A percentile compares a stretch with the other conserved stretches of the same genome.
Conservation (phyloP, 371 early-diverging fungal species). For the Mitosporidium daphniae region DNA sequence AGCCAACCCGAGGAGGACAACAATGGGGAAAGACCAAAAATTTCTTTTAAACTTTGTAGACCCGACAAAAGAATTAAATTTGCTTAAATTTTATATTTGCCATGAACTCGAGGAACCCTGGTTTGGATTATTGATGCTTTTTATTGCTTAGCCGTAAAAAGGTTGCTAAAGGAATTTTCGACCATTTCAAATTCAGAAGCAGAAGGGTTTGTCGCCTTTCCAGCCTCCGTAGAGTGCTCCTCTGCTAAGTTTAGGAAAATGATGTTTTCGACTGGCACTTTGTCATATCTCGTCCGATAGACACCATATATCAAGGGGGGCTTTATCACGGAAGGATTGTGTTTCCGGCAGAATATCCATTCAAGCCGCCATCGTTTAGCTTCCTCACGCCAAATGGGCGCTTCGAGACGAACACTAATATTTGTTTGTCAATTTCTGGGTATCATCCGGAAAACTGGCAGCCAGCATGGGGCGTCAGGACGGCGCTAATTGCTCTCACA, state of each 20-base stretch:
- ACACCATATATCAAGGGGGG: constrained; percentile 18
- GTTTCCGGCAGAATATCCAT: constrained; percentile 20
- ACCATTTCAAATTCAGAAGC: too few relatives aligned
- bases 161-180: too few relatives aligned
- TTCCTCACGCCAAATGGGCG: constrained; percentile 1
- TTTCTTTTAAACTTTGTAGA: too few relatives aligned
- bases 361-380: constrained; percentile 22
- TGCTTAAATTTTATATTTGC: too few relatives aligned
- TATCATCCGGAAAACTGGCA: constrained; percentile 1
- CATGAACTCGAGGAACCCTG: too few relatives aligned
- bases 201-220: too few relatives aligned
- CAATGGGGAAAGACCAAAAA: too few relatives aligned
- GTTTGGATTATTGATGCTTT: too few relatives aligned
- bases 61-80: too few relatives aligned
- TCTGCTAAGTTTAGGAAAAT: constrained; percentile 1
- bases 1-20: too few relatives aligned
- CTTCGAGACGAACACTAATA: constrained; percentile 1
- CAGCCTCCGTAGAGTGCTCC: too few relatives aligned
- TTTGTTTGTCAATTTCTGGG: constrained; percentile 1
- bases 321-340: constrained; percentile 13
- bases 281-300: constrained; percentile 9
- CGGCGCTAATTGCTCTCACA: constrained; percentile 25
- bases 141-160: too few relatives aligned
- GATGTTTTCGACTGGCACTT: constrained; percentile 7
- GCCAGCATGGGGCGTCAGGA: background rate